These are phyloP conservation scores for Exserohilum rostratum DNA, from an alignment of 2,329 filamentous ascomycete genomes.

Conservation along the genomic window DNA sequence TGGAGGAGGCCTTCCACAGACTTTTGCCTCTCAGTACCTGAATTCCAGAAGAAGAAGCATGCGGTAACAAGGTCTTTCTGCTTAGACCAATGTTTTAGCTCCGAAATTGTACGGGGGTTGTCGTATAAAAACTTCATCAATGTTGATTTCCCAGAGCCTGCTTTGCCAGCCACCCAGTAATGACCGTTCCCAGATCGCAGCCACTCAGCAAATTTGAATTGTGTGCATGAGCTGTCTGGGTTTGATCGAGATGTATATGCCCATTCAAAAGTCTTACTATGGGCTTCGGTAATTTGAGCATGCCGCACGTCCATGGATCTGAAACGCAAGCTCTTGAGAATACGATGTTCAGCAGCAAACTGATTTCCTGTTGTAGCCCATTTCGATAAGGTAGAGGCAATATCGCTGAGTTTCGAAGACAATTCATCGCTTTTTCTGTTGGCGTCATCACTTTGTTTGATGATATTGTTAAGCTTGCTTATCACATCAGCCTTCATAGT, in stretches of 20 bases:
- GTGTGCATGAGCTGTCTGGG: background rate
- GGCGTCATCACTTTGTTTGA: background rate
- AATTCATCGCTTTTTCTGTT: background rate
- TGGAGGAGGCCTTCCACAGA: conserved; percentile 2
- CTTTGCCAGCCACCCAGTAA: conserved; percentile 52
- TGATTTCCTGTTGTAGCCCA: background rate
- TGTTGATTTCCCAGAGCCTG: conserved; percentile 56
- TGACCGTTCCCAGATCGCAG: conserved; percentile 6
- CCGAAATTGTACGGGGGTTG: background rate
- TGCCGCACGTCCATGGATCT: background rate
- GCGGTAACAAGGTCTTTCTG: background rate
- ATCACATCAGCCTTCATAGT: background rate
- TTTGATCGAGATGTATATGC: background rate
- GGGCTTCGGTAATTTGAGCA: background rate
- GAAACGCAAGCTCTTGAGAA: background rate
- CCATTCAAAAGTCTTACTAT: background rate
- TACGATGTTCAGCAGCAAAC: background rate
- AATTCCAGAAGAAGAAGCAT: conserved; percentile 8
- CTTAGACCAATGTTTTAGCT: background rate
- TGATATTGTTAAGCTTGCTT: background rate
- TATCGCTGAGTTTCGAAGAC: background rate
- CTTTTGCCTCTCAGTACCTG: background rate
- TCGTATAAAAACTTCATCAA: conserved; percentile 42
- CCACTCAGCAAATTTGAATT: conserved; percentile 17
- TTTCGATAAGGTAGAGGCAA: background rate